Conservation (phyloP, 164 flowering plant species). For the Stephania cephalantha region DNA sequence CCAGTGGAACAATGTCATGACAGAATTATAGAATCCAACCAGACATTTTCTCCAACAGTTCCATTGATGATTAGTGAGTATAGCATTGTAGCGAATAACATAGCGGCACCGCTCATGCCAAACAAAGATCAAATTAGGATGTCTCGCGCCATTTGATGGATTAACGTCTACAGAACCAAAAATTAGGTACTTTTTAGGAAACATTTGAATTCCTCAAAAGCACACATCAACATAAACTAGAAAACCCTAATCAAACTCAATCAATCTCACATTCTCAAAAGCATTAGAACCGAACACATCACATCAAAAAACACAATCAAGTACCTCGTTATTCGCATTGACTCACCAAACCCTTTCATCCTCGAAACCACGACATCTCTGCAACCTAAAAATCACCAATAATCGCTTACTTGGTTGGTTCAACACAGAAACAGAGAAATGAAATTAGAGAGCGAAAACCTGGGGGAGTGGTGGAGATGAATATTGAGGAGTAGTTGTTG, state of each 20-base stretch:
- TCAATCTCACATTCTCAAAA: background rate
- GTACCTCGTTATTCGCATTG: conserved; percentile 69
- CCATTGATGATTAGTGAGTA: too few relatives aligned
- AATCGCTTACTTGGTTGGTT: conserved; percentile 1
- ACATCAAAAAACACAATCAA: background rate
- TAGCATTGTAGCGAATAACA: too few relatives aligned
- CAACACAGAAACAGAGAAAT: conserved; percentile 24
- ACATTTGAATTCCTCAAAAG: background rate
- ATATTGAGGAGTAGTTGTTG: conserved; percentile 6
- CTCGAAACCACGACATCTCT: conserved; percentile 31
- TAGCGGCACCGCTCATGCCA: too few relatives aligned
- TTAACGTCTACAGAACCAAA: background rate
- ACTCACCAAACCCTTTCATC: conserved; percentile 70
- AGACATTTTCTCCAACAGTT: too few relatives aligned
- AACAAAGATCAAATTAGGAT: too few relatives aligned
- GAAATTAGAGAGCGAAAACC: conserved; percentile 3
- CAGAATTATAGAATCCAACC: too few relatives aligned
- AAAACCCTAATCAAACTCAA: background rate
- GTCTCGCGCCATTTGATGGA: too few relatives aligned
- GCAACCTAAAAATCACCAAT: conserved; percentile 2
- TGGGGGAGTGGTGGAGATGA: background rate
- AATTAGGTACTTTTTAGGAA: background rate
- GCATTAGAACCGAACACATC: background rate
- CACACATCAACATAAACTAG: background rate
- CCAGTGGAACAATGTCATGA: too few relatives aligned